Percentiles rank a stretch among this genome's conserved stretches.
Conservation (phyloP, 2,329 filamentous ascomycete species). For the Canariomyces notabilis region DNA sequence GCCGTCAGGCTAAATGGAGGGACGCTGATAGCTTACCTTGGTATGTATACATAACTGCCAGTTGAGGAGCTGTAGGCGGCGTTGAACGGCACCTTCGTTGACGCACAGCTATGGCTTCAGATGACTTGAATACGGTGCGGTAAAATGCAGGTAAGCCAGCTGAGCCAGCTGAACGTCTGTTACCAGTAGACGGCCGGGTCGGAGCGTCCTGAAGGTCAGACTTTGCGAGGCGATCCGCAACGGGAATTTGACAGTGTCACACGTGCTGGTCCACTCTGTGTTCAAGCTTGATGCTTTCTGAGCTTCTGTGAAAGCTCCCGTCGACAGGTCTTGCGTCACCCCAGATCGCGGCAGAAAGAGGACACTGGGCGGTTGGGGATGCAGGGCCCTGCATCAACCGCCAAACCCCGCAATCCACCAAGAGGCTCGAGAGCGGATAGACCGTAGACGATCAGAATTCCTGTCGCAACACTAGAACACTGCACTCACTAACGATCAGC, state of each 20-base stretch:
- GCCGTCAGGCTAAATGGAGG: slow-evolving; percentile 23
- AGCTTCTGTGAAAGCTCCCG: background rate
- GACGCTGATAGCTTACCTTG: slow-evolving; percentile 20
- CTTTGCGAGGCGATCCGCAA: too few relatives aligned
- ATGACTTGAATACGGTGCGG: too few relatives aligned
- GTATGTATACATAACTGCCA: slow-evolving; percentile 22
- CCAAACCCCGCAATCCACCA: slow-evolving; percentile 20
- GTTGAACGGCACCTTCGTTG: slow-evolving; percentile 9
- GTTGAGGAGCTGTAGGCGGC: slow-evolving; percentile 12
- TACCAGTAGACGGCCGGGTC: too few relatives aligned
- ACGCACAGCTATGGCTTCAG: slow-evolving; percentile 1
- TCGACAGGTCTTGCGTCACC: background rate
- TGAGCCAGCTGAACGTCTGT: too few relatives aligned
- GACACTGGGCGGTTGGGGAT: background rate
- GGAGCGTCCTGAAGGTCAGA: too few relatives aligned
- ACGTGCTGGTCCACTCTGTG: background rate
- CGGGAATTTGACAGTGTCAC: background rate
- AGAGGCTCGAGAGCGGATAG: slow-evolving; percentile 21
- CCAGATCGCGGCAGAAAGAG: slow-evolving; percentile 1
- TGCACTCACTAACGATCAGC: too few relatives aligned
- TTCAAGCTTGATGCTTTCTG: slow-evolving; percentile 6
- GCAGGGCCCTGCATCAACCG: background rate
- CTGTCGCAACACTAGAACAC: too few relatives aligned
- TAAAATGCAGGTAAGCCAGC: too few relatives aligned
- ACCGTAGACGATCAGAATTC: background rate